Conservation (phyloP, 495 filamentous ascomycete species). For the Massariosphaeria phaeospora region DNA sequence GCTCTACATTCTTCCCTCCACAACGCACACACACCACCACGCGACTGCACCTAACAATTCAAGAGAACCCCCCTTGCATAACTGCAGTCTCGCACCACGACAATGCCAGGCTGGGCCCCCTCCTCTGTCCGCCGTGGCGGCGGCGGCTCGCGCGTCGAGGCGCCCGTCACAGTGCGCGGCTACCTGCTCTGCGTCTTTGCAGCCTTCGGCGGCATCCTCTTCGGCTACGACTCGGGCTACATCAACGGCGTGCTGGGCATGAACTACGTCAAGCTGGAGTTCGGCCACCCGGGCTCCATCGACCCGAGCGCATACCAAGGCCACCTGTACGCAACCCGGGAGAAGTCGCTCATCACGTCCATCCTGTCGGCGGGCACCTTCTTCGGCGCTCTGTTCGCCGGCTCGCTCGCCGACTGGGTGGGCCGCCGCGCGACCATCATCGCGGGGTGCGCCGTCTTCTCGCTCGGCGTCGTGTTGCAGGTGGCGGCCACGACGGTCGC, state of each 20-base stretch:
- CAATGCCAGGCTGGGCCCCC: slow-evolving; percentile 23
- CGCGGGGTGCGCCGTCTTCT: slow-evolving; percentile 40
- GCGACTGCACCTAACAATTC: neutral
- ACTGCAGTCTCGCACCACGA: neutral
- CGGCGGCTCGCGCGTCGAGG: slow-evolving; percentile 38
- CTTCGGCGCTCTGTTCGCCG: slow-evolving; percentile 43
- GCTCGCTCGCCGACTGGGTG: slow-evolving; percentile 40
- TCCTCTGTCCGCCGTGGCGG: slow-evolving; percentile 20
- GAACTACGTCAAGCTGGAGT: slow-evolving; percentile 32
- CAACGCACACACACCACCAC: neutral
- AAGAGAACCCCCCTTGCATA: too few relatives aligned
- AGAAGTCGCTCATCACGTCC: slow-evolving; percentile 53
- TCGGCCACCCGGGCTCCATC: slow-evolving; percentile 10
- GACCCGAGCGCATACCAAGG: slow-evolving; percentile 19
- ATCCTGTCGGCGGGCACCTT: slow-evolving; percentile 40
- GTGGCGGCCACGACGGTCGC: slow-evolving; percentile 51
- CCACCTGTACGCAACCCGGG: slow-evolving; percentile 17
- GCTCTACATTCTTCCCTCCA: too few relatives aligned
- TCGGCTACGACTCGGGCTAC: slow-evolving; percentile 44
- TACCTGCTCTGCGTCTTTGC: slow-evolving; percentile 44
- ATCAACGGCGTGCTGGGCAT: slow-evolving; percentile 40
- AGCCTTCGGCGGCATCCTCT: slow-evolving; percentile 43
- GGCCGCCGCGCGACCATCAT: slow-evolving; percentile 42
- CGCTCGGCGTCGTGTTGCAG: slow-evolving; percentile 40
- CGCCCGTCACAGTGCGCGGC: slow-evolving; percentile 40